Percentiles rank a stretch among this genome's conserved stretches.
Evolutionary conservation across 2,329 filamentous ascomycete genomes (phyloP).

Genomic region (Chlorencoelia australis): DNA sequence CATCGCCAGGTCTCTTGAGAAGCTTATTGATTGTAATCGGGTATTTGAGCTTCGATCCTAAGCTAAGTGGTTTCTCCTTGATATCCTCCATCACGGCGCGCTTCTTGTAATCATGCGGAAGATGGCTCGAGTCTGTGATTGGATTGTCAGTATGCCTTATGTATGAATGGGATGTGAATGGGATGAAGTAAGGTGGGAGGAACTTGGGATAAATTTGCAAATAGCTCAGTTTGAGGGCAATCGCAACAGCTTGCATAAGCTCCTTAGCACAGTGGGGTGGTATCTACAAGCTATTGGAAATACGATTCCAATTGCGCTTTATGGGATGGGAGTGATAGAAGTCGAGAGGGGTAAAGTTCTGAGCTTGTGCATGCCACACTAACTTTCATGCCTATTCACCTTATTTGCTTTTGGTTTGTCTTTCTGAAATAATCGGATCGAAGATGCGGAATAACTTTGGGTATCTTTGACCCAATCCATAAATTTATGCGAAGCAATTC

Average conservation of each 20-base stretch:
- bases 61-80: slow-evolving; percentile 37
- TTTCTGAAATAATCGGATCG: too few relatives aligned
- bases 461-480: too few relatives aligned
- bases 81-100: slow-evolving; percentile 21
- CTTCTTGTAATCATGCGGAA: slow-evolving; percentile 24
- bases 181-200: neutral
- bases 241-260: slow-evolving; percentile 17
- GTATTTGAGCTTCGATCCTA: slow-evolving; percentile 66
- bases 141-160: slow-evolving; percentile 12
- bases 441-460: too few relatives aligned
- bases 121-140: slow-evolving; percentile 8
- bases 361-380: slow-evolving; percentile 21
- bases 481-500: too few relatives aligned
- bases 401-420: too few relatives aligned
- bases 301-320: slow-evolving; percentile 26
- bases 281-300: slow-evolving; percentile 24
- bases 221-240: neutral
- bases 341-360: slow-evolving; percentile 24
- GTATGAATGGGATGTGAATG: slow-evolving; percentile 1
- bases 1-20: slow-evolving; percentile 64
- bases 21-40: slow-evolving; percentile 87
- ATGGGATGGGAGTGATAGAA: slow-evolving; percentile 24
- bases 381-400: too few relatives aligned
- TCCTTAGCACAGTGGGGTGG: slow-evolving; percentile 13
- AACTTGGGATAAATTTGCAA: slow-evolving; percentile 1